These are phyloP conservation scores for Lachancea mirantina DNA, from an alignment of 805 yeast genomes.

Conservation along the genomic window DNA sequence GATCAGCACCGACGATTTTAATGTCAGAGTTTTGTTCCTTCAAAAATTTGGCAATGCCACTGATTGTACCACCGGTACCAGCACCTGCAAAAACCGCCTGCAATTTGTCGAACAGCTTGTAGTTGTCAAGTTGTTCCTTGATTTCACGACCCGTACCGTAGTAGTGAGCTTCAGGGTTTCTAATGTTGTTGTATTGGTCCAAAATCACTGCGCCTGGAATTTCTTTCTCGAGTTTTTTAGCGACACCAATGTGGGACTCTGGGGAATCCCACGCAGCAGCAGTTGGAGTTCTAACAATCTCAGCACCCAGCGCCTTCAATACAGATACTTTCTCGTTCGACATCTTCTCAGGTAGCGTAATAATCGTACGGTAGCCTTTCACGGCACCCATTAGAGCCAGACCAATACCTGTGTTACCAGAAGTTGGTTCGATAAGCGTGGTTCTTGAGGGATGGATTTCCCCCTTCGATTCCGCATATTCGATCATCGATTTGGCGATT, in stretches of 20 bases:
- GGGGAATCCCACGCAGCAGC: conserved; percentile 93
- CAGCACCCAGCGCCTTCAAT: conserved; percentile 83
- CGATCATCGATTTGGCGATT: conserved; percentile 80
- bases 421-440: conserved; percentile 82
- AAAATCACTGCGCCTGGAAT: conserved; percentile 78
- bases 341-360: conserved; percentile 88
- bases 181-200: conserved; percentile 73
- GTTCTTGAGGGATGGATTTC: conserved; percentile 70
- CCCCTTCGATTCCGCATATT: conserved; percentile 74
- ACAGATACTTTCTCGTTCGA: conserved; percentile 85
- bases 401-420: conserved; percentile 90
- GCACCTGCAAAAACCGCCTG: conserved; percentile 84
- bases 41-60: conserved; percentile 72
- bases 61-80: conserved; percentile 89
- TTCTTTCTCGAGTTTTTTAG: conserved; percentile 69
- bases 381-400: conserved; percentile 83
- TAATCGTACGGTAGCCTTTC: conserved; percentile 77
- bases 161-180: conserved; percentile 80
- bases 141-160: conserved; percentile 80
- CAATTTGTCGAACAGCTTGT: conserved; percentile 43
- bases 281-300: conserved; percentile 83
- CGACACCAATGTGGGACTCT: conserved; percentile 86
- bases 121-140: conserved; percentile 59
- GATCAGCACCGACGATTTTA: conserved; percentile 73
- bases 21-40: conserved; percentile 62